These are phyloP conservation scores for Nemophila menziesii DNA, from an alignment of 257 asterid genomes.

Conservation along the genomic window DNA sequence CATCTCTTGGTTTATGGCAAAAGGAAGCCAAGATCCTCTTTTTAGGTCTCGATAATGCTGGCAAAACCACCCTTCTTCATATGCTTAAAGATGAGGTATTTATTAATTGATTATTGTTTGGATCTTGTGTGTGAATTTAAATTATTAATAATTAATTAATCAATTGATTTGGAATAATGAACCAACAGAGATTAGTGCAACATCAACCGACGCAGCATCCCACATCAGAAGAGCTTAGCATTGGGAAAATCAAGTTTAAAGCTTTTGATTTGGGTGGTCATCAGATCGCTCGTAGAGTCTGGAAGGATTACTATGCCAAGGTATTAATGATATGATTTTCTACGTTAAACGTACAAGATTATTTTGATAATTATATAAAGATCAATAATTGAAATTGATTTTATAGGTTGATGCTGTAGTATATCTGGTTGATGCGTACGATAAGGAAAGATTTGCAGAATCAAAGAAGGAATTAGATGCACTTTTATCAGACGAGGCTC, in stretches of 20 bases:
- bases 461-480: conserved; percentile 16
- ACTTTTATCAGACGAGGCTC: conserved; percentile 14
- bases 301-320: conserved; percentile 18
- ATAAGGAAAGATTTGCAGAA: conserved; percentile 16
- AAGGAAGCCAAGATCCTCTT: conserved; percentile 17
- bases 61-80: conserved; percentile 18
- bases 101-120: neutral
- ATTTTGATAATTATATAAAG: too few relatives aligned
- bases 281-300: conserved; percentile 18
- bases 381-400: neutral
- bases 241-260: conserved; percentile 10
- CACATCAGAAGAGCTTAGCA: neutral
- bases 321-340: too few relatives aligned
- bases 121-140: neutral
- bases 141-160: too few relatives aligned
- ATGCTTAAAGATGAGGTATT: conserved; percentile 19
- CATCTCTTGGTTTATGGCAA: conserved; percentile 16
- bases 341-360: too few relatives aligned
- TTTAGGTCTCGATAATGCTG: conserved; percentile 16
- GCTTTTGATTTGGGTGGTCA: conserved; percentile 18
- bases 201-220: conserved; percentile 18
- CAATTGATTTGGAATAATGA: neutral
- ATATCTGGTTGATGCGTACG: conserved; percentile 16
- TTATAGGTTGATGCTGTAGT: conserved; percentile 13
- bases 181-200: conserved; percentile 13